phyloP scores from a whole-genome alignment of 2,329 filamentous ascomycete species.

The Colletotrichum costaricense region DNA sequence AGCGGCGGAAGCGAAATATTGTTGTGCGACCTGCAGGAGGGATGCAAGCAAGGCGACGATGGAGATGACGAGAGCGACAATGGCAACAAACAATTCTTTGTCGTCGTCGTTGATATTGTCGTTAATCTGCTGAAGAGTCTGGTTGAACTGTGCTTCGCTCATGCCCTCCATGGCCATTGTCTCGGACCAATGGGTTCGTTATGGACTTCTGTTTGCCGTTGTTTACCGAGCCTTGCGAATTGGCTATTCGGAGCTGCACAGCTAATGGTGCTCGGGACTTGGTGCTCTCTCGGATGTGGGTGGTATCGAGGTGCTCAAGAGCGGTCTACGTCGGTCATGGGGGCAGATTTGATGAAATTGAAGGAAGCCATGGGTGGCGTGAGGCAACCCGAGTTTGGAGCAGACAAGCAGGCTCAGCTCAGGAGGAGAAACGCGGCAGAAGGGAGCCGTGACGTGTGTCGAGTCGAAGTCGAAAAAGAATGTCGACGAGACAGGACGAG shows the following conservation, averaged over 20 bases:
- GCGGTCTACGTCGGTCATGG: neutral
- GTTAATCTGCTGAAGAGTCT: slow-evolving; percentile 18
- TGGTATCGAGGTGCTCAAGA: neutral
- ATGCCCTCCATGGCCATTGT: slow-evolving; percentile 18
- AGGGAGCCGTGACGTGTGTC: neutral
- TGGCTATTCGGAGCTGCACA: neutral
- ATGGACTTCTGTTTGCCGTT: neutral
- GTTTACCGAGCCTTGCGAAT: neutral
- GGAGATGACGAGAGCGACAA: slow-evolving; percentile 59
- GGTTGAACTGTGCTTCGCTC: slow-evolving; percentile 16
- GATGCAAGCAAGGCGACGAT: slow-evolving; percentile 58
- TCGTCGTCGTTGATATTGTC: slow-evolving; percentile 35
- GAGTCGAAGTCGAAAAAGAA: neutral
- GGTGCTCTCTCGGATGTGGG: neutral
- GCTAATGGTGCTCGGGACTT: neutral
- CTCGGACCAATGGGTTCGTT: neutral
- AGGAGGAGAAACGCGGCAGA: neutral
- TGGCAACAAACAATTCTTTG: slow-evolving; percentile 52
- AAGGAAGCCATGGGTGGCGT: slow-evolving; percentile 14
- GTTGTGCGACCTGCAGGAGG: slow-evolving; percentile 60
- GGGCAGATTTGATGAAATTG: neutral
- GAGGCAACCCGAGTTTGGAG: slow-evolving; percentile 19
- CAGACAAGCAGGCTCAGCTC: slow-evolving; percentile 3
- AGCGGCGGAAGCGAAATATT: slow-evolving; percentile 61
- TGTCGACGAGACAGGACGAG: slow-evolving; percentile 8